Evolutionary conservation across 371 early-diverging fungal genomes (phyloP).

Genomic region (Zychaea mexicana): DNA sequence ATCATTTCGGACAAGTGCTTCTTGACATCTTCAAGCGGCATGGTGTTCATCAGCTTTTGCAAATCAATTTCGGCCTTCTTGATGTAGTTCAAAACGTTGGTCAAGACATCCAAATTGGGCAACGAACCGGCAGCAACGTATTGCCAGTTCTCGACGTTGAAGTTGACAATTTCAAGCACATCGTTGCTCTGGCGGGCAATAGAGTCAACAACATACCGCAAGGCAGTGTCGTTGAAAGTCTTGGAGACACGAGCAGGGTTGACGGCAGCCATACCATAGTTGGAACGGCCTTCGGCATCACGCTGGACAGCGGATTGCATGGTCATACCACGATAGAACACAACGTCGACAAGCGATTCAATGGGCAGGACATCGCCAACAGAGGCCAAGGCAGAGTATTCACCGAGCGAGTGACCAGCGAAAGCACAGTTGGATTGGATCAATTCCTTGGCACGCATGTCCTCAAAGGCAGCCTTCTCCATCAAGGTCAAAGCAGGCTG

Average conservation of each 20-base stretch:
- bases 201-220: slow-evolving; percentile 80
- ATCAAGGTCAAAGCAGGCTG: slow-evolving; percentile 92
- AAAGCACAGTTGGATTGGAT: slow-evolving; percentile 85
- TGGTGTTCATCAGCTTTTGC: slow-evolving; percentile 81
- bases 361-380: slow-evolving; percentile 90
- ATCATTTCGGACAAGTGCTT: slow-evolving; percentile 82
- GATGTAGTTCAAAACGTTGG: slow-evolving; percentile 83
- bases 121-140: slow-evolving; percentile 94
- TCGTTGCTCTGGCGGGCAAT: slow-evolving; percentile 79
- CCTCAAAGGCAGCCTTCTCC: slow-evolving; percentile 93
- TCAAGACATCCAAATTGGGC: slow-evolving; percentile 78
- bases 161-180: slow-evolving; percentile 95
- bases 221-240: slow-evolving; percentile 85
- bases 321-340: slow-evolving; percentile 96
- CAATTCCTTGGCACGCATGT: slow-evolving; percentile 88
- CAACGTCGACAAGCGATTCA: slow-evolving; percentile 89
- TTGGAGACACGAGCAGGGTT: slow-evolving; percentile 90
- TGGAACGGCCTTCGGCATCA: slow-evolving; percentile 79
- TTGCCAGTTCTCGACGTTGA: slow-evolving; percentile 96
- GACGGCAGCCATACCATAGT: slow-evolving; percentile 96
- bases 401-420: slow-evolving; percentile 97
- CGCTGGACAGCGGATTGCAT: slow-evolving; percentile 95
- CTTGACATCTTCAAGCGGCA: slow-evolving; percentile 87
- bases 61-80: slow-evolving; percentile 81
- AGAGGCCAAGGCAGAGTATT: slow-evolving; percentile 92